These are phyloP conservation scores for Colletotrichum sp. DNA, from an alignment of 2,329 filamentous ascomycete species.

Conservation along the genomic window DNA sequence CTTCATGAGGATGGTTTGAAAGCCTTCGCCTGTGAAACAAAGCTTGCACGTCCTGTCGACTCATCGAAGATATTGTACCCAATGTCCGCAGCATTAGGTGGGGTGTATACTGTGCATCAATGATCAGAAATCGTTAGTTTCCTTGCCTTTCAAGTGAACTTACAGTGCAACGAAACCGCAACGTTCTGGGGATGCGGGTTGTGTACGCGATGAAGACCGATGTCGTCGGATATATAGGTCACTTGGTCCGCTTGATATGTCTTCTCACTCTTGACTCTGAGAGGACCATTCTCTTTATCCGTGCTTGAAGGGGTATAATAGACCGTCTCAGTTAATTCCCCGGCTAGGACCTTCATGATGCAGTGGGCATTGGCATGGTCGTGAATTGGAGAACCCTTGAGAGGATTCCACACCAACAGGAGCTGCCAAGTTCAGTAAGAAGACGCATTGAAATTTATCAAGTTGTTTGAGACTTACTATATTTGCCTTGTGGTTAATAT, in stretches of 20 bases:
- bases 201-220: not conserved
- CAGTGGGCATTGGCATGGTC: not conserved
- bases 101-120: not conserved
- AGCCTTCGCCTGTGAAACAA: not conserved
- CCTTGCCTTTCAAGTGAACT: fast-evolving
- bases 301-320: not conserved
- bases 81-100: not conserved
- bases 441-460: not conserved
- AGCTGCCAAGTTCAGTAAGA: not conserved
- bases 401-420: not conserved
- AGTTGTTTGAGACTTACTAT: not conserved
- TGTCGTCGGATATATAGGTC: not conserved
- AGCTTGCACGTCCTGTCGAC: not conserved
- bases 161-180: not conserved
- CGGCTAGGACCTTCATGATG: not conserved
- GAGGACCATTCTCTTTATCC: not conserved
- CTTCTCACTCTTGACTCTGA: not conserved
- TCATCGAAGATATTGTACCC: not conserved
- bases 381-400: not conserved
- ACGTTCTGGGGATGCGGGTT: not conserved
- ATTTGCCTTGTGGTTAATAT: not conserved
- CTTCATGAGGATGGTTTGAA: not conserved
- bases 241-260: not conserved
- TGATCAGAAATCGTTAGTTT: fast-evolving
- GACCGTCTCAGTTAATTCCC: not conserved